Evolutionary conservation across 2,329 filamentous ascomycete species (phyloP), one percentile per base, ranked within the genome.

Genomic region (Aureobasidium subglaciale): DNA sequence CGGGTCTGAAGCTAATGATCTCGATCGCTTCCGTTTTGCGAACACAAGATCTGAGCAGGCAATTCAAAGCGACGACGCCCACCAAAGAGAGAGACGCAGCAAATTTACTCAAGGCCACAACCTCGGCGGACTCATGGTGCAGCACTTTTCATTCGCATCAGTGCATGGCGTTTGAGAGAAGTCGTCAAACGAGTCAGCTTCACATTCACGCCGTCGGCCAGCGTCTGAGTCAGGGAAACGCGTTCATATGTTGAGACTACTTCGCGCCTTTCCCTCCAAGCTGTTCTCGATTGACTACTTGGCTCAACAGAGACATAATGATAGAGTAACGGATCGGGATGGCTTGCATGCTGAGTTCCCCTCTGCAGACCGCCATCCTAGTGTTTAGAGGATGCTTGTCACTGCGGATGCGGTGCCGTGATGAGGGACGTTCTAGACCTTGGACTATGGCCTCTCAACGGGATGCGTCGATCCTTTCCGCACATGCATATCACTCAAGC

Each of bases 171-270:
- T 18, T n/a, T 24, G 24, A n/a, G 18, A 41, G 25, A 22, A 40
- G 48, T 52, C 48, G 48, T 52, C 35, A 13, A 16, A 34, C 48
- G 48, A 40, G 48, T 52, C 48, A 52, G 34, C 24, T 35, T 25
- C 30, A 34, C n/a, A n/a, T n/a, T 5, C n/a, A 50, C n/a, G 25
- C 42, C 42, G 42, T 16, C 30, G 43, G 43, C 20, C 43, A 48
- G 20, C n/a, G 5, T 48, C 43, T 30, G 43, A 48, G n/a, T 48
- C n/a, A 24, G 11, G 15, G 20, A 27, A 37, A 37, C 32, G 32
- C 22, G n/a, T 38, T 37, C 9, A 22, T 34, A 24, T n/a, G 22
- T 37, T 35, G 16, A 42, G 40, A 27, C 11, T 42, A 24, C 1
- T 25, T 42, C 13, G 40, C 40, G 40, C 24, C 24, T 29, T 24